Percentiles rank a stretch among this genome's conserved stretches.
Evolutionary conservation across 2,329 filamentous ascomycete genomes (phyloP).

Genomic region (Raffaelea ambrosiae): DNA sequence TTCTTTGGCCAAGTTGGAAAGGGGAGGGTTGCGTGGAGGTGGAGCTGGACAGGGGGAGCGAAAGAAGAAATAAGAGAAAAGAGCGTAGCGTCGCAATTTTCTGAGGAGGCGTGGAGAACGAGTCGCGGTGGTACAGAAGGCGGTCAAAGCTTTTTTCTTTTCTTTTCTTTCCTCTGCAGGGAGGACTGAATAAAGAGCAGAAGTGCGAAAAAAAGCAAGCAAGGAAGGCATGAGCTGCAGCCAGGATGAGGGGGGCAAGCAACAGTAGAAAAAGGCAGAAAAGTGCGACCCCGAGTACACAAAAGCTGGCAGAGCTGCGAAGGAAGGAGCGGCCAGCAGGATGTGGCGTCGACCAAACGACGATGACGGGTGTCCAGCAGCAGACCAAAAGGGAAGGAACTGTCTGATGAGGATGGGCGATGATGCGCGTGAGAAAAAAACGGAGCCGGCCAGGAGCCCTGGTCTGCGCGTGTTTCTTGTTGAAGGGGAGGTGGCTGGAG

Average conservation of each 20-base stretch:
- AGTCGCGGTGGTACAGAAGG: neutral
- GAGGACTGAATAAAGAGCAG: neutral
- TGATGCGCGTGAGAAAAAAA: neutral
- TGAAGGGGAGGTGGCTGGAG: too few relatives aligned
- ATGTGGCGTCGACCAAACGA: conserved; percentile 3
- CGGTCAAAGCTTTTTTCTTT: neutral
- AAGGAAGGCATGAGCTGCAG: neutral
- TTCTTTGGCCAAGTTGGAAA: neutral
- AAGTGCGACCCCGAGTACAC: neutral
- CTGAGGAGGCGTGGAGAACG: neutral
- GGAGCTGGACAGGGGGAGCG: neutral
- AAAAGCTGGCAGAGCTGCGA: neutral
- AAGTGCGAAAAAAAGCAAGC: neutral
- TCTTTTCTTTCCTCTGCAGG: neutral
- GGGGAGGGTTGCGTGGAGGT: conserved; percentile 1
- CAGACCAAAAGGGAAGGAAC: conserved; percentile 2
- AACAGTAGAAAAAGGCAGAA: neutral
- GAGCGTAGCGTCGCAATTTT: conserved; percentile 1
- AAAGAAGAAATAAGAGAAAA: neutral
- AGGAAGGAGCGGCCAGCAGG: neutral
- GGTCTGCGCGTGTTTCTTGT: too few relatives aligned
- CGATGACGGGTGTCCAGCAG: neutral
- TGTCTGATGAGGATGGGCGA: neutral
- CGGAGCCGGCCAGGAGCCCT: too few relatives aligned
- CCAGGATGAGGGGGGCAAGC: neutral